A percentile compares a stretch with the other conserved stretches of the same genome.
Evolutionary conservation across 805 yeast species (phyloP).

Genomic region (Monosporozyma unispora): DNA sequence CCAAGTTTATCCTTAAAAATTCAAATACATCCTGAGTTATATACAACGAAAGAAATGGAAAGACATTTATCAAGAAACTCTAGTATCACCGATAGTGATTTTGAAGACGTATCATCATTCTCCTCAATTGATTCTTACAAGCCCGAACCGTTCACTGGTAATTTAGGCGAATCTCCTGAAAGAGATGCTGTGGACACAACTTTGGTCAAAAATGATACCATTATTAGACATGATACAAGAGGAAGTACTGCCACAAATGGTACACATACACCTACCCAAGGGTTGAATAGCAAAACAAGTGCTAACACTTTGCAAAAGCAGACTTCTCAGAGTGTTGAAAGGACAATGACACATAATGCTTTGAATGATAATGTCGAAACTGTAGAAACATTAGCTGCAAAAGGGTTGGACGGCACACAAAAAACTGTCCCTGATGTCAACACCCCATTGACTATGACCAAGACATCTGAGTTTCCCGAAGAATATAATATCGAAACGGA

Average conservation of each 20-base stretch:
- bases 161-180: background rate
- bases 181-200: background rate
- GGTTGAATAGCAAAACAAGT: constrained; percentile 1
- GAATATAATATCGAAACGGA: constrained; percentile 58
- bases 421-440: constrained; percentile 16
- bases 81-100: constrained; percentile 11
- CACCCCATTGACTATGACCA: constrained; percentile 12
- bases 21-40: background rate
- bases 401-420: constrained; percentile 10
- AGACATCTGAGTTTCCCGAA: constrained; percentile 44
- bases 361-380: constrained; percentile 19
- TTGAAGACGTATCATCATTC: constrained; percentile 23
- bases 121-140: constrained; percentile 21
- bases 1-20: background rate
- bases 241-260: background rate
- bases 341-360: constrained; percentile 18
- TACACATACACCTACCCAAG: background rate
- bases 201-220: constrained; percentile 5
- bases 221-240: background rate
- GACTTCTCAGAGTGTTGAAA: constrained; percentile 10
- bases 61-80: background rate
- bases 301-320: constrained; percentile 1
- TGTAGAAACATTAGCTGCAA: constrained; percentile 13
- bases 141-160: constrained; percentile 21
- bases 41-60: background rate